Evolutionary conservation across 2,329 filamentous ascomycete genomes (phyloP).

Genomic region (Nannizziopsis barbatae): DNA sequence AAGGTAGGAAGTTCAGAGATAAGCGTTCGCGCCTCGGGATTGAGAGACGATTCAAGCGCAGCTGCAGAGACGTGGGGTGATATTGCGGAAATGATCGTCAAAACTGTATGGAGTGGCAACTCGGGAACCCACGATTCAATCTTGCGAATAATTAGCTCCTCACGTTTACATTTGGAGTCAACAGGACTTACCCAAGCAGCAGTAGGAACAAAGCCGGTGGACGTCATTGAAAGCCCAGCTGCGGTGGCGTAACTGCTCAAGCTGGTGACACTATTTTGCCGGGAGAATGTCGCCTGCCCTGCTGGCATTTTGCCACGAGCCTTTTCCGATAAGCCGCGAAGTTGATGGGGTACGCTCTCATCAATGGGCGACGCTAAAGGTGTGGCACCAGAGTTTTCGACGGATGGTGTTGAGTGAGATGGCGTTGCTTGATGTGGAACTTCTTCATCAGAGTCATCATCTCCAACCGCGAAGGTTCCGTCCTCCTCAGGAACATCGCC

Average conservation of each 20-base stretch:
- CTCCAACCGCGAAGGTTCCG: slow-evolving; percentile 75
- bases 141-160: slow-evolving; percentile 30
- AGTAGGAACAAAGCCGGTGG: slow-evolving; percentile 60
- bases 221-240: slow-evolving; percentile 44
- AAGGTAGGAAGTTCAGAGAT: slow-evolving; percentile 36
- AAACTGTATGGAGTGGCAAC: slow-evolving; percentile 73
- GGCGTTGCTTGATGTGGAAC: slow-evolving; percentile 55
- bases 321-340: slow-evolving; percentile 93
- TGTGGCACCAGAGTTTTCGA: slow-evolving; percentile 48
- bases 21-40: slow-evolving; percentile 32
- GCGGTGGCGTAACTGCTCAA: slow-evolving; percentile 54
- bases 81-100: slow-evolving; percentile 59
- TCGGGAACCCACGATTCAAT: slow-evolving; percentile 91
- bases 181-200: slow-evolving; percentile 52
- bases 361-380: slow-evolving; percentile 59
- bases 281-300: slow-evolving; percentile 67
- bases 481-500: slow-evolving; percentile 59
- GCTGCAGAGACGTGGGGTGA: slow-evolving; percentile 40
- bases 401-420: slow-evolving; percentile 46
- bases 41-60: slow-evolving; percentile 35
- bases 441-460: slow-evolving; percentile 56
- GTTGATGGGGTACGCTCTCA: slow-evolving; percentile 68
- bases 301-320: slow-evolving; percentile 91
- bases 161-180: neutral
- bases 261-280: slow-evolving; percentile 81